These are phyloP conservation scores for Globisporangium abappressorium DNA, from an alignment of 352 stramenopile genomes.

Conservation along the genomic window DNA sequence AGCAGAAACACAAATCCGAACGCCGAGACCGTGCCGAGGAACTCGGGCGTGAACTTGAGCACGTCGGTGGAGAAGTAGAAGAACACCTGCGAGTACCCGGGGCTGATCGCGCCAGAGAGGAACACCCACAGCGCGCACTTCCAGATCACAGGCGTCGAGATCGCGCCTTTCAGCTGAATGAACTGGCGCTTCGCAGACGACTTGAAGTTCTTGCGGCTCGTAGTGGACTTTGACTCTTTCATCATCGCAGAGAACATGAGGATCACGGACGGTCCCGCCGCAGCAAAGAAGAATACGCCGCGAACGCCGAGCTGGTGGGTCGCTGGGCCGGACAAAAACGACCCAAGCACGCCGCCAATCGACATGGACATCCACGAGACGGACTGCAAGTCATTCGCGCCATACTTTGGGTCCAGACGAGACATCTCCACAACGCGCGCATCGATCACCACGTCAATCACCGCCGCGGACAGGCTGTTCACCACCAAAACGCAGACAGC, in stretches of 20 bases:
- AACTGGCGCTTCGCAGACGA: conserved; percentile 51
- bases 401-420: conserved; percentile 74
- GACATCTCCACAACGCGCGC: conserved; percentile 95
- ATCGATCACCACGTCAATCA: conserved; percentile 97
- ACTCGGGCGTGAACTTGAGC: conserved; percentile 93
- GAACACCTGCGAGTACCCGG: conserved; percentile 92
- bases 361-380: conserved; percentile 94
- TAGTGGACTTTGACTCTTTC: conserved; percentile 65
- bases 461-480: conserved; percentile 86
- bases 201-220: conserved; percentile 47
- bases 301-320: conserved; percentile 89
- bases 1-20: conserved; percentile 81
- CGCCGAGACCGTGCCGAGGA: conserved; percentile 87
- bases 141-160: conserved; percentile 91
- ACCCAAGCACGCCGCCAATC: conserved; percentile 90
- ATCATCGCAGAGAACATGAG: conserved; percentile 88
- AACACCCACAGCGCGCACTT: conserved; percentile 97
- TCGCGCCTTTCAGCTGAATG: conserved; percentile 65
- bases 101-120: conserved; percentile 91
- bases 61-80: conserved; percentile 97
- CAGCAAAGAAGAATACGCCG: conserved; percentile 92
- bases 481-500: conserved; percentile 69
- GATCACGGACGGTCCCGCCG: conserved; percentile 87
- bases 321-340: conserved; percentile 90
- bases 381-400: conserved; percentile 92